phyloP scores from a whole-genome alignment of 192 early-diverging fungal genomes.

The Dissophora ornata region DNA sequence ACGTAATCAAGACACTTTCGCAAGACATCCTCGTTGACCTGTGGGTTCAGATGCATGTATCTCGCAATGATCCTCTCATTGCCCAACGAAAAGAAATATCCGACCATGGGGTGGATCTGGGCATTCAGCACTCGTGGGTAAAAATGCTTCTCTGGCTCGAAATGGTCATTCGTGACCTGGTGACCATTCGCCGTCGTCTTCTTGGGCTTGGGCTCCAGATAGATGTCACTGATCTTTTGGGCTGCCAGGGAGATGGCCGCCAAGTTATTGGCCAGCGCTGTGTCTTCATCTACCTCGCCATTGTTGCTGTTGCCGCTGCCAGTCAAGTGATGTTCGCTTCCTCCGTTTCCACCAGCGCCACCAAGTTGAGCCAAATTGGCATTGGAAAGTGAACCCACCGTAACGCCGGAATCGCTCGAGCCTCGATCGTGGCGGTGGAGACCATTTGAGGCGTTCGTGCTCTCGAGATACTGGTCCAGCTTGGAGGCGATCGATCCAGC shows the following conservation, averaged over 20 bases:
- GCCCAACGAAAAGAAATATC: slow-evolving; percentile 85
- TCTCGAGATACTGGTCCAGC: slow-evolving; percentile 49
- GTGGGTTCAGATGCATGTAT: slow-evolving; percentile 88
- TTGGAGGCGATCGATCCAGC: slow-evolving; percentile 44
- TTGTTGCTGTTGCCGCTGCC: slow-evolving; percentile 7
- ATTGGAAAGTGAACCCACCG: neutral
- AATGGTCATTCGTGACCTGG: slow-evolving; percentile 55
- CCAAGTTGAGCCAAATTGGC: slow-evolving; percentile 5
- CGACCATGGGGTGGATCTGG: slow-evolving; percentile 87
- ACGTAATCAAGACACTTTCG: slow-evolving; percentile 70
- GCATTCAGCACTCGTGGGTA: slow-evolving; percentile 92
- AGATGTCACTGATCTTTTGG: slow-evolving; percentile 55
- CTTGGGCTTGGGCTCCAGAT: slow-evolving; percentile 47
- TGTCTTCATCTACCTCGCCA: slow-evolving; percentile 36
- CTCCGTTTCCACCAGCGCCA: too few species aligned
- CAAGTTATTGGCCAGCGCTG: slow-evolving; percentile 41
- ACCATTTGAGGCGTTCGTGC: slow-evolving; percentile 3
- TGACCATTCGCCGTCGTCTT: slow-evolving; percentile 32
- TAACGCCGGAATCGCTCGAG: slow-evolving; percentile 23
- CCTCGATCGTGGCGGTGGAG: slow-evolving; percentile 8
- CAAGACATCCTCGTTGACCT: slow-evolving; percentile 73
- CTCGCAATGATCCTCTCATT: slow-evolving; percentile 90
- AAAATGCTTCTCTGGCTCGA: slow-evolving; percentile 87
- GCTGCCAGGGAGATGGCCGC: slow-evolving; percentile 47
- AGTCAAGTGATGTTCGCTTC: neutral